These are phyloP conservation scores for Jaapia argillacea DNA, from an alignment of 768 basidiomycete genomes.

Conservation along the genomic window DNA sequence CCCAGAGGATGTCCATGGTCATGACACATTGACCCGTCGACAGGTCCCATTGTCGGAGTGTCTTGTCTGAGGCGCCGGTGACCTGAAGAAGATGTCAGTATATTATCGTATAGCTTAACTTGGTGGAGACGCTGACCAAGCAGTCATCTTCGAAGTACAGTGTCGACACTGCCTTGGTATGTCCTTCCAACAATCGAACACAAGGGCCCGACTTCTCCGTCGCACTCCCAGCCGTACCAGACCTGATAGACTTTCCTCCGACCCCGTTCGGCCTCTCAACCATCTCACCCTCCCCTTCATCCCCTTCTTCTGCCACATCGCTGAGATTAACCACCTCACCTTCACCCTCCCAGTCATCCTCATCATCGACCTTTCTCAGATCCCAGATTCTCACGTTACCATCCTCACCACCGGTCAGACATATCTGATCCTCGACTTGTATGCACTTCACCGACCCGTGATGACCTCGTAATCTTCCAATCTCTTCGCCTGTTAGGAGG, in stretches of 20 bases:
- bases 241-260: background rate
- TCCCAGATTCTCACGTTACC: conserved; percentile 88
- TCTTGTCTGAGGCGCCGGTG: conserved; percentile 97
- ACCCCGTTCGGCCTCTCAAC: conserved; percentile 20
- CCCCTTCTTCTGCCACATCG: conserved; percentile 53
- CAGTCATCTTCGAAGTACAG: conserved; percentile 95
- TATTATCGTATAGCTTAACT: background rate
- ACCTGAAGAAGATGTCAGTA: conserved; percentile 41
- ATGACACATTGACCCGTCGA: conserved; percentile 95
- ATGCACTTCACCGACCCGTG: conserved; percentile 74
- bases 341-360: conserved; percentile 46
- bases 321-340: conserved; percentile 38
- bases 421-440: conserved; percentile 88
- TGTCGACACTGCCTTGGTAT: conserved; percentile 86
- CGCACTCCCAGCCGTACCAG: conserved; percentile 9
- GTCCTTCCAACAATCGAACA: conserved; percentile 74
- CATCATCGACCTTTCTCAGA: conserved; percentile 71
- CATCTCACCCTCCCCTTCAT: conserved; percentile 26
- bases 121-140: conserved; percentile 44
- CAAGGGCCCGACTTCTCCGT: conserved; percentile 51
- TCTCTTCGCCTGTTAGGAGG: conserved; percentile 78
- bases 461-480: conserved; percentile 80
- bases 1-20: conserved; percentile 99
- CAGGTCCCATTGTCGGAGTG: conserved; percentile 96
- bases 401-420: conserved; percentile 86